phyloP scores from a whole-genome alignment of 805 yeast genomes.

The Metschnikowia bowlesiae region DNA sequence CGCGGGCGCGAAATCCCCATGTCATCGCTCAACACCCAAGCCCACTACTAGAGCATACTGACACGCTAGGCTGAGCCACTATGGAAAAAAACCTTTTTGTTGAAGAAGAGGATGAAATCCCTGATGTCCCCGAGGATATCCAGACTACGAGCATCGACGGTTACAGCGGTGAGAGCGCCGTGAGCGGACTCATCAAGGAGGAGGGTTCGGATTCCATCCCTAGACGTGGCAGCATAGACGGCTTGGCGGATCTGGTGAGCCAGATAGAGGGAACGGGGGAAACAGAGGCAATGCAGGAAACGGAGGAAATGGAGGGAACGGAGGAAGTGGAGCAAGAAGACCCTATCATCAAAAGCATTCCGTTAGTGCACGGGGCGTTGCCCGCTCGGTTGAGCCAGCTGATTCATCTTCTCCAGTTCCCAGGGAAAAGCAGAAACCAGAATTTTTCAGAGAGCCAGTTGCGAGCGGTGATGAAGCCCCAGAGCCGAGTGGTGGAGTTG shows the following conservation, averaged over 20 bases:
- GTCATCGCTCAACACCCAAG: not conserved
- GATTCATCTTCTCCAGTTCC: slow-evolving; percentile 36
- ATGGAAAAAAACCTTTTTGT: slow-evolving; percentile 15
- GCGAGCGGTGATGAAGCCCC: slow-evolving; percentile 53
- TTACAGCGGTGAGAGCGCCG: not conserved
- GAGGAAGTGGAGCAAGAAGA: slow-evolving; percentile 21
- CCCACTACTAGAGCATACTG: not conserved
- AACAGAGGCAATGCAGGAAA: not conserved
- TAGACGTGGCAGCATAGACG: not conserved
- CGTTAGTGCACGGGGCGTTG: slow-evolving; percentile 27
- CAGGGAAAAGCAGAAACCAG: slow-evolving; percentile 45
- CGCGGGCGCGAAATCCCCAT: not conserved
- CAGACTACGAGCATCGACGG: not conserved
- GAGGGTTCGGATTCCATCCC: not conserved
- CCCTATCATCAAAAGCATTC: slow-evolving; percentile 38
- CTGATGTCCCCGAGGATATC: slow-evolving; percentile 1
- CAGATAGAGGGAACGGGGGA: not conserved
- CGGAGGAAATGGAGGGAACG: not conserved
- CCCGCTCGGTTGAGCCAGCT: slow-evolving; percentile 22
- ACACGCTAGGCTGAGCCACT: not conserved
- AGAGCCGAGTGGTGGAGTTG: slow-evolving; percentile 63
- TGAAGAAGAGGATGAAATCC: slow-evolving; percentile 16
- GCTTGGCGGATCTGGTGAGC: too few species aligned
- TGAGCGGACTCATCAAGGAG: not conserved
- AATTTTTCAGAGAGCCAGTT: slow-evolving; percentile 33